These are phyloP conservation scores for Linum lewisii DNA, from an alignment of 345 rosid species.

Conservation along the genomic window DNA sequence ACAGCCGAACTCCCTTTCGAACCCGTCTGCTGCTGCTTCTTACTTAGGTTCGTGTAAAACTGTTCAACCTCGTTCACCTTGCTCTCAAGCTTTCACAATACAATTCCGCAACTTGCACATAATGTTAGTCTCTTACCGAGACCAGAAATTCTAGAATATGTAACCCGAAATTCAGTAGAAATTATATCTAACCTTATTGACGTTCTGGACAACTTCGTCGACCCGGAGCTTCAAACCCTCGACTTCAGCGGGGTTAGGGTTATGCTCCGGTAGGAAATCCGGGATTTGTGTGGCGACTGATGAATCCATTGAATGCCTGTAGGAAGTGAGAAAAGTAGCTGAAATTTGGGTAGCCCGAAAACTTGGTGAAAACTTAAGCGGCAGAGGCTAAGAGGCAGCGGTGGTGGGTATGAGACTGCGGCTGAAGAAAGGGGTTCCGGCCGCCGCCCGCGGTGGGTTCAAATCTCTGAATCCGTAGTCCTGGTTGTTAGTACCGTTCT, in stretches of 20 bases:
- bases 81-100: constrained; percentile 47
- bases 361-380: neutral
- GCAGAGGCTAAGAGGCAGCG: neutral
- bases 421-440: no score
- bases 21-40: constrained; percentile 25
- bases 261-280: neutral
- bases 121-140: neutral
- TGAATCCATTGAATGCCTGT: neutral
- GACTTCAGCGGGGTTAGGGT: constrained; percentile 6
- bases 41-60: constrained; percentile 36
- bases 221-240: constrained; percentile 19
- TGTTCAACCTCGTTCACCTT: constrained; percentile 59
- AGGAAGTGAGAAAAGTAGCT: neutral
- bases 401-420: neutral
- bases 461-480: no score
- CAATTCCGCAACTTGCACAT: neutral
- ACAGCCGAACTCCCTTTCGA: constrained; percentile 35
- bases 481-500: no score
- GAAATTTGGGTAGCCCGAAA: neutral
- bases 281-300: neutral
- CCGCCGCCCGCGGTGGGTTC: no score
- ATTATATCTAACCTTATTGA: constrained; percentile 14
- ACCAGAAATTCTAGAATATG: neutral
- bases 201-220: constrained; percentile 18
- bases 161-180: neutral